A percentile compares a stretch with the other conserved stretches of the same genome.
Evolutionary conservation across 306 rosid species (phyloP).

Genomic region (Glycine latifolia): DNA sequence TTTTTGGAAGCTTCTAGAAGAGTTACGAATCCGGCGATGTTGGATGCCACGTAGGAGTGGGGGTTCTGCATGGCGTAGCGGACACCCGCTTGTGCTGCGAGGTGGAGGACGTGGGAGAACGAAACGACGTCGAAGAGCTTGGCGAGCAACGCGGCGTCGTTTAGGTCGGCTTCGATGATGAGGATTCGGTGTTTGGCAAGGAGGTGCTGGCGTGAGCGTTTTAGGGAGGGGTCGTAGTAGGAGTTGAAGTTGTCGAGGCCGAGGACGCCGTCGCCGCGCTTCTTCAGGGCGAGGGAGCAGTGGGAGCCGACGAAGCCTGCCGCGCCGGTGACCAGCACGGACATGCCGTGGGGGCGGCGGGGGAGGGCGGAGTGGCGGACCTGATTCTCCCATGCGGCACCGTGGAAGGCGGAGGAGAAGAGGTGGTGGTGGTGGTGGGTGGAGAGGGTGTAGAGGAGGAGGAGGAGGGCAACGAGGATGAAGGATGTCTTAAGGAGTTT

Average conservation of each 20-base stretch:
- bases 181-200: conserved; percentile 64
- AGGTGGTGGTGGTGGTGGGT: neutral
- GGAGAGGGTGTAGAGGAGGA: conserved; percentile 77
- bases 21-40: conserved; percentile 88
- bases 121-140: conserved; percentile 87
- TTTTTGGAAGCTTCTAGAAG: conserved; percentile 75
- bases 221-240: conserved; percentile 88
- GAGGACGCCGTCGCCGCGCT: conserved; percentile 90
- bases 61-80: conserved; percentile 96
- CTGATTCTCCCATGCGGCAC: conserved; percentile 82
- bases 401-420: too few species aligned
- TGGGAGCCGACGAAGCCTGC: conserved; percentile 85
- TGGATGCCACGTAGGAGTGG: conserved; percentile 74
- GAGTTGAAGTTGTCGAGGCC: conserved; percentile 87
- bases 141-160: conserved; percentile 69
- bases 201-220: conserved; percentile 68
- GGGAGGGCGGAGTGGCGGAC: conserved; percentile 84
- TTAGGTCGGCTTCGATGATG: conserved; percentile 74
- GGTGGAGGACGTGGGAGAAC: conserved; percentile 82
- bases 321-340: conserved; percentile 87
- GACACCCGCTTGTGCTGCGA: conserved; percentile 93
- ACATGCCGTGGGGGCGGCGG: conserved; percentile 70
- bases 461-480: conserved; percentile 75
- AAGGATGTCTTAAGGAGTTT: conserved; percentile 82
- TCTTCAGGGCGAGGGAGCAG: conserved; percentile 79